Percentiles rank a stretch among this genome's conserved stretches.
These are phyloP conservation scores for Dichotomopilus funicola DNA, from an alignment of 2,329 filamentous ascomycete species.

Conservation along the genomic window DNA sequence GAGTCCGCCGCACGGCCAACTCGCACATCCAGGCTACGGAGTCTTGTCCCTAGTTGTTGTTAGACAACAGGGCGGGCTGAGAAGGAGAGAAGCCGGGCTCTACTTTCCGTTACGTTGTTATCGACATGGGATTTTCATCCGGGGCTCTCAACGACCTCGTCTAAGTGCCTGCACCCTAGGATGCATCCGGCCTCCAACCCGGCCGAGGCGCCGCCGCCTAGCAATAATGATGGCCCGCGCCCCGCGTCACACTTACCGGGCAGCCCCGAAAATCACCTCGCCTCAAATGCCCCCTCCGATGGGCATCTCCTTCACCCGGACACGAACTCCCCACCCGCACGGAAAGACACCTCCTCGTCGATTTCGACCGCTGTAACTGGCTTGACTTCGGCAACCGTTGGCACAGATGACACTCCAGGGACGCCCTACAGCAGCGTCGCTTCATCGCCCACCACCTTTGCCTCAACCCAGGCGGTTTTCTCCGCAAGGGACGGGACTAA, in stretches of 20 bases:
- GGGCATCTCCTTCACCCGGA: constrained; percentile 22
- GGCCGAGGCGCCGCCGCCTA: constrained; percentile 27
- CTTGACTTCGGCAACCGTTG: constrained; percentile 32
- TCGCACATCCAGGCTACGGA: no score
- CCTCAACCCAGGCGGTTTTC: constrained; percentile 45
- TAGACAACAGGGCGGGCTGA: no score
- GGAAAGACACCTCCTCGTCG: constrained; percentile 49
- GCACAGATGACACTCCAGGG: constrained; percentile 42
- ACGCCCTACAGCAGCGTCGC: constrained; percentile 48
- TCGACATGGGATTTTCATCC: constrained; percentile 22
- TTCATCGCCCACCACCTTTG: constrained; percentile 39
- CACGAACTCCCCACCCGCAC: constrained; percentile 28
- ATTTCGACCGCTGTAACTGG: constrained; percentile 46
- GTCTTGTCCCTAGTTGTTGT: no score
- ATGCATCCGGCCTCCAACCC: constrained; percentile 31
- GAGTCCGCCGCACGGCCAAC: no score
- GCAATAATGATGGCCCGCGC: constrained; percentile 23
- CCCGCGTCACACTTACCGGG: constrained; percentile 19
- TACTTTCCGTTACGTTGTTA: background rate
- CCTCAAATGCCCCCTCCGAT: constrained; percentile 15
- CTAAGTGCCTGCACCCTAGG: constrained; percentile 18
- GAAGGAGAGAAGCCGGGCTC: background rate
- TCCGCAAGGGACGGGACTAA: constrained; percentile 50
- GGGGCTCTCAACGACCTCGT: constrained; percentile 3
- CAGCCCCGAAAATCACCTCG: constrained; percentile 12